These are phyloP conservation scores for Eucalyptus lansdowneana DNA, from an alignment of 345 rosid genomes.

Conservation along the genomic window DNA sequence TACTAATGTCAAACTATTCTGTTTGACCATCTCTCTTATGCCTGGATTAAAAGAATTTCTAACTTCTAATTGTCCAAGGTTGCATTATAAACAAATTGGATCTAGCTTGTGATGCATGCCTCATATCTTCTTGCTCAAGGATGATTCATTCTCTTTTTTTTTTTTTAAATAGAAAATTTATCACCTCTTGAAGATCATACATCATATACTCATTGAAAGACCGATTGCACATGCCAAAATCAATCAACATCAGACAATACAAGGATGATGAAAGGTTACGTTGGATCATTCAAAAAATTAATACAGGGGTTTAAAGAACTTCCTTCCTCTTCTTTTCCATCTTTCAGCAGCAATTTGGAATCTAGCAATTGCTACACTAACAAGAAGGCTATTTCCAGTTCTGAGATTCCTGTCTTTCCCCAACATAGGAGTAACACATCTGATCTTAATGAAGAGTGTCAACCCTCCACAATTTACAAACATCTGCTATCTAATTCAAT, in stretches of 20 bases:
- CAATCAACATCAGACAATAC: background rate
- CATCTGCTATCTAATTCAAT: background rate
- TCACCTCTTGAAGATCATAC: background rate
- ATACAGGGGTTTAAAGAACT: background rate
- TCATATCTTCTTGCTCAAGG: background rate
- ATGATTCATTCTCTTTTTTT: background rate
- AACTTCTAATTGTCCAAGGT: background rate
- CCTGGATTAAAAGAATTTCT: background rate
- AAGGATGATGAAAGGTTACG: background rate
- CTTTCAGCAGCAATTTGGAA: background rate
- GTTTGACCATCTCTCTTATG: background rate
- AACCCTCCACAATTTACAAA: background rate
- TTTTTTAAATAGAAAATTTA: background rate
- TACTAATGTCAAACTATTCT: background rate
- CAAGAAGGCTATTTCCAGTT: background rate
- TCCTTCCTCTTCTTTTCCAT: background rate
- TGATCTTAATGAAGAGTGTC: background rate
- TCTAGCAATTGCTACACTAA: background rate
- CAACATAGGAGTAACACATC: background rate
- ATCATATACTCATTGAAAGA: background rate
- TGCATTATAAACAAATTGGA: background rate
- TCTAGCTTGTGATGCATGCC: background rate
- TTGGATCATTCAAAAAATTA: background rate
- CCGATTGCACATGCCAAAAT: background rate
- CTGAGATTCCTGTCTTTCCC: background rate